phyloP scores from a whole-genome alignment of 2,329 filamentous ascomycete genomes.

The Cladosporium austrohemisphaericum region DNA sequence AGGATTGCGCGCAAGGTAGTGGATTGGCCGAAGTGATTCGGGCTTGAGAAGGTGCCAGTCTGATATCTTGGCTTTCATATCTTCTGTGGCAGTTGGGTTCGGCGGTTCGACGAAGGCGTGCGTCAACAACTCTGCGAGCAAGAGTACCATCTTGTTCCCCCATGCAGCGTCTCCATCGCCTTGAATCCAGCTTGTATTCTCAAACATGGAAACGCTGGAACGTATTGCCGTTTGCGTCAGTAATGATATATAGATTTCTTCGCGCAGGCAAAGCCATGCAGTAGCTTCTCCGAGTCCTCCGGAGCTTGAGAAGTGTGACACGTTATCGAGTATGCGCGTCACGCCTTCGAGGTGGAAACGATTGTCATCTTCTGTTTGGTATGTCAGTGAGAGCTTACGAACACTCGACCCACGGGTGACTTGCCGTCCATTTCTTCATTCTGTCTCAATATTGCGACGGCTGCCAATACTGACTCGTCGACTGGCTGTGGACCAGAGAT shows the following conservation, averaged over 20 bases:
- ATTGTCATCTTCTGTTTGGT: conserved; percentile 32
- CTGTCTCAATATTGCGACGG: conserved; percentile 48
- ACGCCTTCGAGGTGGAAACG: conserved; percentile 40
- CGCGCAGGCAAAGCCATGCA: conserved; percentile 40
- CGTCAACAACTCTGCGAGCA: conserved; percentile 16
- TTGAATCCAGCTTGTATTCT: conserved; percentile 14
- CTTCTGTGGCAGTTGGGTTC: conserved; percentile 6
- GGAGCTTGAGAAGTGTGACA: conserved; percentile 36
- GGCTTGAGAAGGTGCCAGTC: conserved; percentile 8
- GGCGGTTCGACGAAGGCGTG: conserved; percentile 7
- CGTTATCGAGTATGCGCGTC: conserved; percentile 37
- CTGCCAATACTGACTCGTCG: conserved; percentile 46
- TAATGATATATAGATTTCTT: conserved; percentile 41
- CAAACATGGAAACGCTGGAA: conserved; percentile 28
- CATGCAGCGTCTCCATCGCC: conserved; percentile 17
- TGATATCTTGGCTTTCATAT: background rate
- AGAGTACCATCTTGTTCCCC: conserved; percentile 20
- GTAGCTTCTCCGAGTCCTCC: conserved; percentile 41
- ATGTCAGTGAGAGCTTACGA: background rate
- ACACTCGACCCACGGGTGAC: background rate
- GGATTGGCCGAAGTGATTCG: background rate
- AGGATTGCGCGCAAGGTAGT: conserved; percentile 1
- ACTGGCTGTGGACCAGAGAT: conserved; percentile 43
- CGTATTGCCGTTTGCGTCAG: conserved; percentile 34
- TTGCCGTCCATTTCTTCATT: conserved; percentile 44